Base-by-base conservation (phyloP, 1,284 basidiomycete genomes). In the Heterobasidion irregulare region DNA sequence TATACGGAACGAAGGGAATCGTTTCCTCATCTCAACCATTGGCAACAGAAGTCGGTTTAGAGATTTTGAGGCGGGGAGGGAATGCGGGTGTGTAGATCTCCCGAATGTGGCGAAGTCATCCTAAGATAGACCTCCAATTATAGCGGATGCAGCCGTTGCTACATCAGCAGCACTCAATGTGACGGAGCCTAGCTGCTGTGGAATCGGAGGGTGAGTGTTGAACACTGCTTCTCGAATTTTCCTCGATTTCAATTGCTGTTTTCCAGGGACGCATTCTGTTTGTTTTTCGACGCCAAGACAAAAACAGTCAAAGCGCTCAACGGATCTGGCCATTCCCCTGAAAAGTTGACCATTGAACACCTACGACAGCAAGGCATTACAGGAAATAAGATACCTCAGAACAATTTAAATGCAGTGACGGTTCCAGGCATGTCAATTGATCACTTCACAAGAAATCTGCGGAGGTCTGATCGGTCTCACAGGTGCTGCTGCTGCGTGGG, bases 401-500 rank as follows among this genome's bases (percentile, higher is more conserved):
- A 77, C 2, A 85, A 94, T 65, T 71, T 96, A 44, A 95, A 96
- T 67, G 79, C 86, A 12, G 94, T 94, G 6, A 98, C 96, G 0
- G 94, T 98, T 2, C 96, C 96, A 58, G 86, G 86, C 83, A 47
- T 53, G 68, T 13, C 57, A n/a, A 44, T 2, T 35, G 51, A 36
- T 56, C 35, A 15, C 13, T 15, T 26, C 12, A 8, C 4, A 12
- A 12, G 16, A 2, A 5, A 3, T 15, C 15, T 33, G 6, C 36
- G 26, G n/a, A 44, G 32, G 32, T 47, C n/a, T 12, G 44, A 19
- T 8, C 12, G 6, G 15, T 13, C 15, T 19, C 18, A 8, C 16
- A 87, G 94, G 95, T 49, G 89, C 92, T 16, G 90, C 94, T 1
- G 92, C 93, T 18, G 92, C 92, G 10, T 98, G 95, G 94, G 77